Conservation (phyloP, 1,139 yeast species). For the Hansenula sp. region DNA sequence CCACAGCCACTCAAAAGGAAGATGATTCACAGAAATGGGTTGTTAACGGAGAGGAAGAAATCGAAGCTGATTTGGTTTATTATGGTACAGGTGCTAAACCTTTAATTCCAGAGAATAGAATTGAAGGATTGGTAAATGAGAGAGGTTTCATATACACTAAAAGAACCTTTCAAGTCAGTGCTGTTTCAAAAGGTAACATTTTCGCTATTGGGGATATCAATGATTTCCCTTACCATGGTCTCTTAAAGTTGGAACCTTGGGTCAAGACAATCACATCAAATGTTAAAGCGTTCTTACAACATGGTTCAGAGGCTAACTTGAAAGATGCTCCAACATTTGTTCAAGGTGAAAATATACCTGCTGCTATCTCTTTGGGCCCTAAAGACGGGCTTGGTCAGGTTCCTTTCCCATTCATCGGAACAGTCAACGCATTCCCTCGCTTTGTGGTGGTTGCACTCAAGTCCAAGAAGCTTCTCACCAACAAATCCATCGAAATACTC, state of each 20-base stretch:
- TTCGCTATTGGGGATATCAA: slow-evolving; percentile 21
- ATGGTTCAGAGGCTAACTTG: neutral
- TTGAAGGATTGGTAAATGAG: slow-evolving; percentile 6
- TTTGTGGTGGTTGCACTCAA: neutral
- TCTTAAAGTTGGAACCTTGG: slow-evolving; percentile 6
- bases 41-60: neutral
- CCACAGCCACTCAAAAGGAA: neutral
- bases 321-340: neutral
- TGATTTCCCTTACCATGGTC: slow-evolving; percentile 8
- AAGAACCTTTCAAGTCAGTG: slow-evolving; percentile 12
- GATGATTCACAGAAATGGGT: neutral
- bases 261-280: neutral
- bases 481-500: neutral
- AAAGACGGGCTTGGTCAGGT: slow-evolving; percentile 19
- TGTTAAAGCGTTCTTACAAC: neutral
- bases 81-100: slow-evolving; percentile 12
- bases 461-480: neutral
- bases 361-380: slow-evolving; percentile 12
- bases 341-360: neutral
- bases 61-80: slow-evolving; percentile 7
- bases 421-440: slow-evolving; percentile 9
- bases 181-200: slow-evolving; percentile 5
- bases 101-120: slow-evolving; percentile 9
- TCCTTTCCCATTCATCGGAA: slow-evolving; percentile 15
- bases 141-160: slow-evolving; percentile 9